Evolutionary conservation across 2,329 filamentous ascomycete genomes (phyloP), one percentile per base, ranked within the genome.

Genomic region (Microdochium paspali): DNA sequence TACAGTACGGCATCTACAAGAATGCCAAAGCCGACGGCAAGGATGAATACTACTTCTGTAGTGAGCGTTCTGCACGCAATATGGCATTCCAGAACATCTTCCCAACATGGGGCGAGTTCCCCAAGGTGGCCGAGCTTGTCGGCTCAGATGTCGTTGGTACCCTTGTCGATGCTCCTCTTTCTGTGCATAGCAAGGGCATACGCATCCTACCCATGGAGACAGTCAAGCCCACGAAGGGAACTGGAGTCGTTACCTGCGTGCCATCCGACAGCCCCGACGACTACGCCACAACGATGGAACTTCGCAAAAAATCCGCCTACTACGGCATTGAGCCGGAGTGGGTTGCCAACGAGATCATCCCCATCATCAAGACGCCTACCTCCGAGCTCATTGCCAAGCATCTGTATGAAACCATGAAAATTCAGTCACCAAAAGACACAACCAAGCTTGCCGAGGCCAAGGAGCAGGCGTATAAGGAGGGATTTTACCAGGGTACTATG

Each of bases 291-390:
- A 77, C 91, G 39, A 77, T 80, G 43, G 93, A 98, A 53, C 77
- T 98, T 50, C 80, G 82, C 32, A 97, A 97, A 77, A 98, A 98
- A 74, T 80, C 91, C 1, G 91, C 95, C 7, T 97, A 88, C 73
- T 95, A 98, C 66, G 85, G 87, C 46, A 97, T 98, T 63, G 79
- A 95, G 71, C 93, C 94, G 70, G 90, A 95, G 64, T 98, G 93
- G 93, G 90, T 87, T 3, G 87, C 95, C 62, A 73, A 91, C 47
- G 88, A 96, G 54, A 91, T 96, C 48, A 64, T 89, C 51, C 89
- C 93, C 46, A 85, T 98, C 57, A 94, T 95, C 54, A 77, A 89
- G 49, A 97, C 93, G 0, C 90, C 91, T 0, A 82, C 80, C 2
- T 90, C 89, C 47, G 84, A 95, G 57, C 74, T 95, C 50, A 86